Base-by-base conservation (phyloP, 768 basidiomycete species). In the Hericium erinaceus region DNA sequence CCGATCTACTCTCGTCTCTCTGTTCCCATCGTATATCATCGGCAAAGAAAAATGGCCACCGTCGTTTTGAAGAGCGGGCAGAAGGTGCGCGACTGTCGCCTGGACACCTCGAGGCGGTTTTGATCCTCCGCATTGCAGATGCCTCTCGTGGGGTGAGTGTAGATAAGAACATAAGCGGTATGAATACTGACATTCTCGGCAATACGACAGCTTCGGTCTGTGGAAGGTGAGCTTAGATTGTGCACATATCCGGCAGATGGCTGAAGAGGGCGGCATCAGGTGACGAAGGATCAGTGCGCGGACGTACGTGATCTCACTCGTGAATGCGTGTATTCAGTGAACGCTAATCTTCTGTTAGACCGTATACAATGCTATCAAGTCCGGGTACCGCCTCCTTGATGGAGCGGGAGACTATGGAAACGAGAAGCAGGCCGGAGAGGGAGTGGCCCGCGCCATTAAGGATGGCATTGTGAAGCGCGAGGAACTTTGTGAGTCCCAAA, bases 351-450 rank as follows among this genome's bases (percentile, higher is more conserved):
- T 48, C 33, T 61, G 58, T 46, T 64, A 90, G 81, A 83, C 80
- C 55, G 91, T 95, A 53, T 92, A 92, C 76, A 73, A 85, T 57
- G 90, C 92, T 16, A 87, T 94, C 73, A 91, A 91, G 69, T 75
- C 78, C 24, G 92, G 93, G 0, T 93, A 92, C 69, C 83, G 92
- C 60, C 85, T 95, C 56, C 77, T 95, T 56, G 92, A 93, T 57
- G 86, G 89, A 59, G 91, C 91, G 37, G 82, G 83, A 62, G 89
- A 91, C 72, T 93, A 92, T 68, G 92, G 88, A 8, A 95, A 95
- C 62, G 93, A 95, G 72, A 88, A 84, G 65, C 84, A 92, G 69
- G 86, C 87, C 4, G 91, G 89, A 1, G 77, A 84, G 64, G 92
- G 92, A 61, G 78, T 94, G 57, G 78, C 75, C 54, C 81, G 83